phyloP scores from a whole-genome alignment of 352 stramenopile species.

The Saprolegnia parasitica region DNA sequence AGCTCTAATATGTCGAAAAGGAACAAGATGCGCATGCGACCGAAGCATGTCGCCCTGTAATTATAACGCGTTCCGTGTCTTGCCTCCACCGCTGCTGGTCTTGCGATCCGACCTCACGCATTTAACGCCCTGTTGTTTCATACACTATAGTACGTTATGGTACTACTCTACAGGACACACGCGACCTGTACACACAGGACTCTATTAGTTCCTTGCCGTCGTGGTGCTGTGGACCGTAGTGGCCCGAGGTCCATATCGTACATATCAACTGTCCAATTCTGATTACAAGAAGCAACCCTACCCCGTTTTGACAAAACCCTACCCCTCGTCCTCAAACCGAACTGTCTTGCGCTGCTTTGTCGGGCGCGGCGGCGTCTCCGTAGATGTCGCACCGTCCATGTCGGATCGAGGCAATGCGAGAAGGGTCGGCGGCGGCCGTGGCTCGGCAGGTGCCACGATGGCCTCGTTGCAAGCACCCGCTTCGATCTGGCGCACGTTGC shows the following conservation, averaged over 20 bases:
- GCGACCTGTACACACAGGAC: no score
- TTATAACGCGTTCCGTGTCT: neutral
- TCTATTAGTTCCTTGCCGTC: no score
- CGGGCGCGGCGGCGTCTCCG: neutral
- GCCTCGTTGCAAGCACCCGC: neutral
- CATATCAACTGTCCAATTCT: no score
- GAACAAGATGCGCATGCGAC: neutral
- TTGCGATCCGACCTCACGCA: no score
- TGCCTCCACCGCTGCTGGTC: no score
- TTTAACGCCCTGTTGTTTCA: no score
- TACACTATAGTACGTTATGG: no score
- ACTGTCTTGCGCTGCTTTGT: neutral
- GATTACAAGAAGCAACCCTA: no score
- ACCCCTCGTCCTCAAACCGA: neutral
- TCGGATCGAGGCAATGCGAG: neutral
- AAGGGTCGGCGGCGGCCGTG: neutral
- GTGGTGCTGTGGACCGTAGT: no score
- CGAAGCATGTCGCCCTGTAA: neutral
- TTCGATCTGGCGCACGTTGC: slow-evolving; percentile 22
- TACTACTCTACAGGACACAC: no score
- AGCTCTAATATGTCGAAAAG: neutral
- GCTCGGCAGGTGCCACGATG: neutral
- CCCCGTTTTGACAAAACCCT: neutral
- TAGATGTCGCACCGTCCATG: neutral
- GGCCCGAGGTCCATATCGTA: no score